A percentile compares a stretch with the other conserved stretches of the same genome.
phyloP scores from a whole-genome alignment of 768 basidiomycete genomes.

The Auriculariales sp. region DNA sequence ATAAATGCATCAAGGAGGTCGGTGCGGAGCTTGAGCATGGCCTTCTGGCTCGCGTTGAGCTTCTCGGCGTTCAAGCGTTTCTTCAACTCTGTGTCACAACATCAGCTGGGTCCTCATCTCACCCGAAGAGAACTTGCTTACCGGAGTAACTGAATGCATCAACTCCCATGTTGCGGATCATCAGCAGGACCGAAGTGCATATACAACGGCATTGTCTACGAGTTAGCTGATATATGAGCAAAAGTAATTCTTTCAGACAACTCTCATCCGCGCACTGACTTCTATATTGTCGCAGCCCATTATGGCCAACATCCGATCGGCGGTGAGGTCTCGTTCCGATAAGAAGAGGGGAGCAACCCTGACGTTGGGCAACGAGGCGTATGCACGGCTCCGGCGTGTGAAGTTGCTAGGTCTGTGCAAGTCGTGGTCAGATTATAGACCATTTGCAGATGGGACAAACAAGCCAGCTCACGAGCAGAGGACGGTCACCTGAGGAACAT shows the following conservation, averaged over 20 bases:
- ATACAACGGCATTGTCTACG: conserved; percentile 4
- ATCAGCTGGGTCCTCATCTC: no score
- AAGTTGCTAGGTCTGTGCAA: conserved; percentile 6
- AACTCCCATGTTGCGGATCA: conserved; percentile 42
- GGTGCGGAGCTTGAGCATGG: conserved; percentile 48
- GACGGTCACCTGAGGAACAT: conserved; percentile 2
- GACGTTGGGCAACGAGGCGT: conserved; percentile 14
- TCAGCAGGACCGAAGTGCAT: conserved; percentile 19
- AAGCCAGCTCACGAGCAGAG: conserved; percentile 5
- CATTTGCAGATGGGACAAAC: not conserved
- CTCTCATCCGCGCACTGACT: no score
- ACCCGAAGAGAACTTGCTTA: no score
- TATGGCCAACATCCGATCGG: conserved; percentile 55
- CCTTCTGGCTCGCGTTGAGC: conserved; percentile 42
- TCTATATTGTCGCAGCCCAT: conserved; percentile 35
- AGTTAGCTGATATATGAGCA: not conserved
- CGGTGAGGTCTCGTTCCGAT: conserved; percentile 47
- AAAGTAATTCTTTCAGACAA: no score
- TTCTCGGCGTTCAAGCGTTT: conserved; percentile 26
- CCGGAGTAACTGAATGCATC: conserved; percentile 27
- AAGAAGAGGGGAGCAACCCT: conserved; percentile 41
- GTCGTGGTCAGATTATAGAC: not conserved
- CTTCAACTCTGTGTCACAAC: conserved; percentile 34
- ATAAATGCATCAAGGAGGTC: conserved; percentile 37
- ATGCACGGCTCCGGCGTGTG: conserved; percentile 1